phyloP scores from a whole-genome alignment of 2,329 filamentous ascomycete genomes.

The Falciphora oryzae region DNA sequence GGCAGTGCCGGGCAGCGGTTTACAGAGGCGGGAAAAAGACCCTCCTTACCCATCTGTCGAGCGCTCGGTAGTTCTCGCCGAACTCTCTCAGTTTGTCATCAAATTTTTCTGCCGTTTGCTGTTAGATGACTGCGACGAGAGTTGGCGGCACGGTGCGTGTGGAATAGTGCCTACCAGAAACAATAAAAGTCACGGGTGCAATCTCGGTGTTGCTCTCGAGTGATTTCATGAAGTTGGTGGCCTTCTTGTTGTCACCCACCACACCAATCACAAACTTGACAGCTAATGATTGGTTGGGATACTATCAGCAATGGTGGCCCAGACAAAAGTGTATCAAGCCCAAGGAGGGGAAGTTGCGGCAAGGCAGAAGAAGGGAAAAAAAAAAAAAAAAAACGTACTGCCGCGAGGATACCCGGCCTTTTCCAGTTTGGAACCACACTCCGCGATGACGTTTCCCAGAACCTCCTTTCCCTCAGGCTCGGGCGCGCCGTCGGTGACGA shows the following conservation, averaged over 20 bases:
- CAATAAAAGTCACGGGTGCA: background rate
- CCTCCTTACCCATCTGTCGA: slow-evolving; percentile 3
- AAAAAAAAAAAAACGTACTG: background rate
- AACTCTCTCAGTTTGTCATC: background rate
- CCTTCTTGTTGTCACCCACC: background rate
- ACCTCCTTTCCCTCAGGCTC: background rate
- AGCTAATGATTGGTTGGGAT: background rate
- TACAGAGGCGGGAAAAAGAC: too few species aligned
- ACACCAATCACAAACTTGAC: background rate
- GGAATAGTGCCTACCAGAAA: background rate
- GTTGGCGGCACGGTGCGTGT: too few species aligned
- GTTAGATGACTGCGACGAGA: too few species aligned
- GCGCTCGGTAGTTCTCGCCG: background rate
- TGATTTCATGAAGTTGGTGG: background rate
- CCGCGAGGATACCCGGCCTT: background rate
- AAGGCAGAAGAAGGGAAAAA: background rate
- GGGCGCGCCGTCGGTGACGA: background rate
- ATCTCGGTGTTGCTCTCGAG: background rate
- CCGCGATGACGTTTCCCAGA: background rate
- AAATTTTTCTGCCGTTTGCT: background rate
- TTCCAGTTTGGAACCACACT: background rate
- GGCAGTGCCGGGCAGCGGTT: too few species aligned
- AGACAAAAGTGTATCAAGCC: too few species aligned
- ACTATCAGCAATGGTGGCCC: too few species aligned
- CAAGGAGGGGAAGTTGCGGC: too few species aligned